Evolutionary conservation across 257 asterid species (phyloP), one percentile per base, ranked within the genome.

Genomic region (Solanum tarapatanum): DNA sequence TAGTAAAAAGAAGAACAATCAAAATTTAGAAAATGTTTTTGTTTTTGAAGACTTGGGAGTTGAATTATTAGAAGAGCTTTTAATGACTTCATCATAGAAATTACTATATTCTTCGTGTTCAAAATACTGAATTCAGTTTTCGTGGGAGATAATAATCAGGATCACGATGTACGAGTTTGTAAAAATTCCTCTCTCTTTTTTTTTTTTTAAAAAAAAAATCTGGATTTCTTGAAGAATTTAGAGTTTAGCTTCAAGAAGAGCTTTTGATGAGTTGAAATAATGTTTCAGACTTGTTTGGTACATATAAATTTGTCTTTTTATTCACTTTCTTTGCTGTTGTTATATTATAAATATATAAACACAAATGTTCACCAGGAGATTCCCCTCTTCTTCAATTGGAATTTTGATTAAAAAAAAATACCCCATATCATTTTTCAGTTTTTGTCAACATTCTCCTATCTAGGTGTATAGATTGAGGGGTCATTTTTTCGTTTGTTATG

Each of bases 1-100:
- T 3, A 51, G 55, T 74, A 86, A 26, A 79, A 84, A 84, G 41
- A 86, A n/a, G 19, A 24, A 60, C 1, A 60, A 33, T 4, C 16
- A 69, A 30, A 85, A 24, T 62, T 19, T 73, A 23, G 90, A 87
- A 11, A 85, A 86, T 73, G 86, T 88, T 2, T 51, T 91, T 60
- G 92, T 90, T n/a, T 32, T 91, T 72, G 85, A 90, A 51, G 92
- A 91, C 77, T 86, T 91, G 92, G 93, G 93, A 51, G 85, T 91
- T 86, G 91, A 91, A 45, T 87, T 87, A 8, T 84, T 91, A 19
- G 93, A 91, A 26, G 88, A 90, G 80, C 87, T 90, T 6, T 79
- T 88, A 69, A 43, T 45, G 39, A 80, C 1, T 16, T 28, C 84
- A 8, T 5, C 64, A 2, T 41, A 77, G 23, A 2, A 39, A 48